Evolutionary conservation across 2,329 filamentous ascomycete genomes (phyloP), one percentile per base, ranked within the genome.

Genomic region (Xylaria hypoxylon): DNA sequence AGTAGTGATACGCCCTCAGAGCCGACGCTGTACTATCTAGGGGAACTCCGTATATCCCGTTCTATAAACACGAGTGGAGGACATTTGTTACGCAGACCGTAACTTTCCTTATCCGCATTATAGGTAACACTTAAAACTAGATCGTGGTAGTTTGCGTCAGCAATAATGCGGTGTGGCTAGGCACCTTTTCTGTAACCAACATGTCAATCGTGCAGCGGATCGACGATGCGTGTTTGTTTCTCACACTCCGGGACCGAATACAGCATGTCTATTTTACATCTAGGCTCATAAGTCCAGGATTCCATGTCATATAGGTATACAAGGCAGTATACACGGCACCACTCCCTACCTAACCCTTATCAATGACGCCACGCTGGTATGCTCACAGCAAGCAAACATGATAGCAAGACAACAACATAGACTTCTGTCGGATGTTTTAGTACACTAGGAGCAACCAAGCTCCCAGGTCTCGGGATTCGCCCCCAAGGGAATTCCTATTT

Each of bases 321-420:
- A 19, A 45, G 31, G 13, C 53, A 45, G n/a, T n/a, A n/a, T n/a
- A n/a, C n/a, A n/a, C n/a, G n/a, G 5, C 42, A 15, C 50, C n/a
- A 22, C n/a, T 35, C 50, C 50, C 19, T 38, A 15, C 15, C 35
- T 15, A 38, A 38, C 17, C 19, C 51, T 52, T 55, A 55, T 35
- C 19, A 22, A 55, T 11, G 33, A 28, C 35, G 22, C 22, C 13
- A 11, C 17, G 13, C 51, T 38, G 6, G 4, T 42, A 7, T 13
- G n/a, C 8, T 26, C 19, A 47, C 26, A n/a, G 28, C 28, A 38
- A 5, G 17, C 19, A 53, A 51, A 33, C 38, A 53, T 38, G 10
- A 22, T 44, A 58, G 26, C 53, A 28, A 31, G 38, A 17, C 17
- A 44, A 42, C 10, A 57, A 45, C n/a, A n/a, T n/a, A 15, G 3